Conservation (phyloP, 139 green algal genomes). For the Chlorella ohadii region DNA sequence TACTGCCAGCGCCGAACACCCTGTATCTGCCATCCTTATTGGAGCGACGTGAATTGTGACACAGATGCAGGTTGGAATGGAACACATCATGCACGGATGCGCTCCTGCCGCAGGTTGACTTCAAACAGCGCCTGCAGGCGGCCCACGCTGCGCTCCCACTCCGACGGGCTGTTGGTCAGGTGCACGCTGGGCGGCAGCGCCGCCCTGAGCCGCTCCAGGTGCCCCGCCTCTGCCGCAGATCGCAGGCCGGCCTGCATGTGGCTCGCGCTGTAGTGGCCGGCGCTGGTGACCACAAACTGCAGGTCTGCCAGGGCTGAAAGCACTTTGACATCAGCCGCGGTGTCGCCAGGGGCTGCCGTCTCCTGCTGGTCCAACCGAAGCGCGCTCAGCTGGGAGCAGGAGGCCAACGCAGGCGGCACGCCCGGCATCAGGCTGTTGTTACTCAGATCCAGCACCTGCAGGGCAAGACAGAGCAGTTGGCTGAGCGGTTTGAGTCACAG, state of each 20-base stretch:
- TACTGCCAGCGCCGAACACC: no score
- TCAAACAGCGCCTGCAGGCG: conserved; percentile 18
- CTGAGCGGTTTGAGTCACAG: no score
- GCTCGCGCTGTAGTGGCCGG: conserved; percentile 8
- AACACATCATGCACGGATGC: no score
- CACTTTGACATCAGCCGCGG: not conserved
- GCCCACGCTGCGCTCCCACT: not conserved
- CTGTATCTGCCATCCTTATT: no score
- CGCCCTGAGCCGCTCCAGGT: not conserved
- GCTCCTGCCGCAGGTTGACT: conserved; percentile 8
- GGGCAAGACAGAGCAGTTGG: not conserved
- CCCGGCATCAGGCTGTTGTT: conserved; percentile 71
- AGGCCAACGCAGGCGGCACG: not conserved
- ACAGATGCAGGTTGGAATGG: no score
- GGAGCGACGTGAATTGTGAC: no score
- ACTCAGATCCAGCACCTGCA: conserved; percentile 8
- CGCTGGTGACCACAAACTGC: not conserved
- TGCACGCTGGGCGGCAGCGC: not conserved
- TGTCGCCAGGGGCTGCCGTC: not conserved
- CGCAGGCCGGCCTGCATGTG: not conserved
- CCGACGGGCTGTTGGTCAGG: not conserved
- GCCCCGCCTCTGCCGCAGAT: not conserved
- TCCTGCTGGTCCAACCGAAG: conserved; percentile 17
- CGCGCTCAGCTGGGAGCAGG: not conserved
- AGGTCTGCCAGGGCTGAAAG: not conserved